phyloP scores from a whole-genome alignment of 2,329 filamentous ascomycete genomes.

The Cercospora brassicicola region DNA sequence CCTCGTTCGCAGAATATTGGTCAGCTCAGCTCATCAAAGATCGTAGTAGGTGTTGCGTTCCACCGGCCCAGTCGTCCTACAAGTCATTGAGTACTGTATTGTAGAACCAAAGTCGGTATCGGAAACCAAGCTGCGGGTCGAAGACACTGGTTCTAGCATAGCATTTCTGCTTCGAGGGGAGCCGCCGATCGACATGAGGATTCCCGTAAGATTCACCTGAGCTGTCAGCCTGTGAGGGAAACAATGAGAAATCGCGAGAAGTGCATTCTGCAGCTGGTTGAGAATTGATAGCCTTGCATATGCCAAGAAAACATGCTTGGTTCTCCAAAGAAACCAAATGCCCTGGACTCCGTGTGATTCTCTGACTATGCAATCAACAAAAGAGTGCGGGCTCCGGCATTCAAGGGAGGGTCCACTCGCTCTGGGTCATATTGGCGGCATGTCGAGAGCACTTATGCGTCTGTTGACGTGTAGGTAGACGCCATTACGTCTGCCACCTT shows the following conservation, averaged over 20 bases:
- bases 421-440: not conserved
- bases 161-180: not conserved
- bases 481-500: not conserved
- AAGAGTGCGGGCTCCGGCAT: not conserved
- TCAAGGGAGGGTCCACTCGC: not conserved
- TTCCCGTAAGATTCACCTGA: not conserved
- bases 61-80: too few relatives aligned
- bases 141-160: not conserved
- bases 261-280: not conserved
- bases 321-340: not conserved
- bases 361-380: not conserved
- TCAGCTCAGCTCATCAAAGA: not conserved
- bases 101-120: too few relatives aligned
- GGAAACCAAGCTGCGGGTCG: too few relatives aligned
- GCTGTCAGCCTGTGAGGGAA: not conserved
- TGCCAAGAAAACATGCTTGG: not conserved
- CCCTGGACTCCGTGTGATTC: not conserved
- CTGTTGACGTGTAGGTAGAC: not conserved
- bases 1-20: not conserved
- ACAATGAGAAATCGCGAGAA: not conserved
- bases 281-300: not conserved
- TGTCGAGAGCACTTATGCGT: not conserved
- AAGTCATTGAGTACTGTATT: not conserved
- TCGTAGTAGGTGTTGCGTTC: not conserved
- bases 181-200: not conserved